Conservation (phyloP, 768 basidiomycete genomes). For the Neoboletus brunneissimus region DNA sequence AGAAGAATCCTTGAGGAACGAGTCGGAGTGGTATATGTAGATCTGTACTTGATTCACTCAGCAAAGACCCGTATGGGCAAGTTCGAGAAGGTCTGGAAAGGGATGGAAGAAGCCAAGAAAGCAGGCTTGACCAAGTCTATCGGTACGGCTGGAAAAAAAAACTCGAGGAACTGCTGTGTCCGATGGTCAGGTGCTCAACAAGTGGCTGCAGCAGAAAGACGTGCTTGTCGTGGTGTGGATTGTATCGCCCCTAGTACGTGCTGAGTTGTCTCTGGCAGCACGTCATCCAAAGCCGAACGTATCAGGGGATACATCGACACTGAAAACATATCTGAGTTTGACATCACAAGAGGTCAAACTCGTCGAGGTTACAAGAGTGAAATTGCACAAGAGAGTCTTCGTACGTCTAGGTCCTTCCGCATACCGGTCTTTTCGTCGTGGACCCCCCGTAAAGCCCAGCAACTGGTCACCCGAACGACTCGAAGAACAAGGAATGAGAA, state of each 20-base stretch:
- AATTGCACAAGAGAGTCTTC: constrained; percentile 24
- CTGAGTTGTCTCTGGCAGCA: constrained; percentile 22
- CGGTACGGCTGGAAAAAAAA: constrained; percentile 30
- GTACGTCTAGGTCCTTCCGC: constrained; percentile 24
- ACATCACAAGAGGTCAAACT: constrained; percentile 24
- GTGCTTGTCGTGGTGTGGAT: neutral
- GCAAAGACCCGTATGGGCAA: constrained; percentile 39
- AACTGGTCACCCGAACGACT: constrained; percentile 23
- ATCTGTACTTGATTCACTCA: constrained; percentile 62
- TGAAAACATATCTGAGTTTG: constrained; percentile 27
- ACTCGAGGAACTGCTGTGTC: constrained; percentile 28
- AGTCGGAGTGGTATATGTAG: constrained; percentile 54
- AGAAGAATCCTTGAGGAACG: constrained; percentile 51
- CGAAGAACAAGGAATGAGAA: neutral
- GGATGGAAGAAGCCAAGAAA: constrained; percentile 54
- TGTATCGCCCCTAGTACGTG: neutral
- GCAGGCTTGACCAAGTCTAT: constrained; percentile 41
- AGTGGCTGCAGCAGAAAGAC: constrained; percentile 26
- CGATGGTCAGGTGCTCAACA: constrained; percentile 28
- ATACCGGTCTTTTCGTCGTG: too few species aligned
- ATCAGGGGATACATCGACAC: constrained; percentile 35
- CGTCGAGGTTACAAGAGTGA: constrained; percentile 27
- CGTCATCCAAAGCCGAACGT: constrained; percentile 32
- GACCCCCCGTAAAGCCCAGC: constrained; percentile 6
- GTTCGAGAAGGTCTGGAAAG: constrained; percentile 54